Evolutionary conservation across 2,329 filamentous ascomycete genomes (phyloP).

Genomic region (Bipolaris victoriae): DNA sequence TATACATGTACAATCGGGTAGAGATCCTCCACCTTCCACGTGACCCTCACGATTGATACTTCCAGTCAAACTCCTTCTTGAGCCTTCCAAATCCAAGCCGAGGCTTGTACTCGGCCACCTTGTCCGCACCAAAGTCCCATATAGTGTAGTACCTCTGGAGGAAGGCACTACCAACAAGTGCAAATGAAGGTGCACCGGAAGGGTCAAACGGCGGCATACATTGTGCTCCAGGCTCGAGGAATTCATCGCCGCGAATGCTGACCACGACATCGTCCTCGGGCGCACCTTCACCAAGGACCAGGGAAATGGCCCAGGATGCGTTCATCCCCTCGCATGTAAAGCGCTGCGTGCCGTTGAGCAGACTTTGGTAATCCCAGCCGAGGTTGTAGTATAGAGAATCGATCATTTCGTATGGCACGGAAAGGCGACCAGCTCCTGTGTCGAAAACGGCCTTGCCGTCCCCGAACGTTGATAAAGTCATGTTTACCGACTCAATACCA

Average conservation of each 20-base stretch:
- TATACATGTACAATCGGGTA: too few species aligned
- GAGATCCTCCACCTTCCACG: background rate
- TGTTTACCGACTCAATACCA: slow-evolving; percentile 9
- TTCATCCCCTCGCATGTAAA: slow-evolving; percentile 25
- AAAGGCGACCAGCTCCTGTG: slow-evolving; percentile 25
- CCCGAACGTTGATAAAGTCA: slow-evolving; percentile 11
- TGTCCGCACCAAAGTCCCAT: slow-evolving; percentile 22
- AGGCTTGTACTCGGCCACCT: slow-evolving; percentile 22
- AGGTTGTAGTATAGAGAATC: slow-evolving; percentile 26
- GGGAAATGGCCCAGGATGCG: slow-evolving; percentile 24
- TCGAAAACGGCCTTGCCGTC: slow-evolving; percentile 21
- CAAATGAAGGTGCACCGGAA: slow-evolving; percentile 9
- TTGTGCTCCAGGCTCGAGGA: slow-evolving; percentile 11
- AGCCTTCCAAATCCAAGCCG: slow-evolving; percentile 25
- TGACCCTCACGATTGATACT: background rate
- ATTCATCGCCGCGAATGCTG: slow-evolving; percentile 19
- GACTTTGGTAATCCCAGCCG: slow-evolving; percentile 26
- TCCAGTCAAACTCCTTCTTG: slow-evolving; percentile 28
- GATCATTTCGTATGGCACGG: slow-evolving; percentile 16
- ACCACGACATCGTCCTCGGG: slow-evolving; percentile 17
- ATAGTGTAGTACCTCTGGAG: slow-evolving; percentile 20
- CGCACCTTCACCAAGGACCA: slow-evolving; percentile 22
- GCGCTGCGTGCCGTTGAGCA: slow-evolving; percentile 16
- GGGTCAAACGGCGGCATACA: slow-evolving; percentile 27
- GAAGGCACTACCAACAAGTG: slow-evolving; percentile 21